Evolutionary conservation across 2,329 filamentous ascomycete species (phyloP).

Genomic region (Trichoderma pleuroti): DNA sequence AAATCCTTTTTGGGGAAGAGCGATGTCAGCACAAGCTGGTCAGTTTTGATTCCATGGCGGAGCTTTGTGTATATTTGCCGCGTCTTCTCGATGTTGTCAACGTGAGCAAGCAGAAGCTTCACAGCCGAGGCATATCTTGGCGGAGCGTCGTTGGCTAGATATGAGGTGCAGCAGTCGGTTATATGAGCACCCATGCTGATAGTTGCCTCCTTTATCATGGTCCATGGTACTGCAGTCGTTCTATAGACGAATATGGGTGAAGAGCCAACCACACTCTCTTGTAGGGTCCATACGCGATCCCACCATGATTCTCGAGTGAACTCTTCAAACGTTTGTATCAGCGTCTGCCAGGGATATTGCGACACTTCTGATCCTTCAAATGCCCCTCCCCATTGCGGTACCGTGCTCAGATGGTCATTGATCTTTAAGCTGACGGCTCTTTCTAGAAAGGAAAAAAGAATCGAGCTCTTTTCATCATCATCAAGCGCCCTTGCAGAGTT

Average conservation of each 20-base stretch:
- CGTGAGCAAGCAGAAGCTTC: background rate
- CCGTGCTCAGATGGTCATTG: background rate
- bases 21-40: background rate
- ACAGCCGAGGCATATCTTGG: background rate
- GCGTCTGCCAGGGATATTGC: background rate
- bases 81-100: background rate
- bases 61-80: background rate
- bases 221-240: background rate
- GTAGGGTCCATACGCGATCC: background rate
- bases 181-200: background rate
- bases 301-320: background rate
- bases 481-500: background rate
- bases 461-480: background rate
- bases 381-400: background rate
- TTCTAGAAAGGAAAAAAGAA: background rate
- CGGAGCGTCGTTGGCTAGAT: background rate
- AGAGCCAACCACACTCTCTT: background rate
- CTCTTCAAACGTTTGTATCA: background rate
- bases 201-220: background rate
- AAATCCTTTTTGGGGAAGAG: background rate
- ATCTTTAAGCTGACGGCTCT: background rate
- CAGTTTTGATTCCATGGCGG: background rate
- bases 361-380: background rate
- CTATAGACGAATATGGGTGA: background rate
- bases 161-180: background rate